Evolutionary conservation across 1,284 basidiomycete species (phyloP), one percentile per base, ranked within the genome.

Genomic region (Schizophyllum commune): DNA sequence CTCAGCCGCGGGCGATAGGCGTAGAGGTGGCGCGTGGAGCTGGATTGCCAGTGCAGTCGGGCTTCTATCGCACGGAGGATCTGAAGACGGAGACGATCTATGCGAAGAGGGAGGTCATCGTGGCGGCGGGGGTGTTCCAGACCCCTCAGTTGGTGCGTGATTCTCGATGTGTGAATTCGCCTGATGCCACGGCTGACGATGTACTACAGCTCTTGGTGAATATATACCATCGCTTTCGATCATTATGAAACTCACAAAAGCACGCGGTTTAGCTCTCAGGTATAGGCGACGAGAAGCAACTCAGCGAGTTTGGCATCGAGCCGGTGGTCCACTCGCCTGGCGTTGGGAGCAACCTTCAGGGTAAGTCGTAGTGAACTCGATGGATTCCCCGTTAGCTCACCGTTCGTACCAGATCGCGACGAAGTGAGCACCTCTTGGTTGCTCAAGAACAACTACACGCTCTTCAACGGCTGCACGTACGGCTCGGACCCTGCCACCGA

Each of bases 351-450:
- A 73, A 73, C 60, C 65, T 73, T n/a, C 71, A 72, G 69, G 72
- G 72, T 71, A 54, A 52, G 52, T 55, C 47, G 47, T n/a, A n/a
- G n/a, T n/a, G n/a, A n/a, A n/a, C n/a, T n/a, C n/a, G n/a, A n/a
- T n/a, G n/a, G n/a, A n/a, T n/a, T n/a, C n/a, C n/a, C n/a, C n/a
- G n/a, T n/a, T n/a, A n/a, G n/a, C n/a, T n/a, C n/a, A n/a, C n/a
- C n/a, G n/a, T n/a, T n/a, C n/a, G n/a, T n/a, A n/a, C n/a, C 34
- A 73, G 71, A 73, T 59, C 71, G 72, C 60, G 72, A 73, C 58
- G 72, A 73, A 62, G 64, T 73, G 51, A 32, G 66, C 9, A 63
- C 70, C 39, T 69, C 67, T 17, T 73, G 69, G 69, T 64, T 63
- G 21, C 65, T 73, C 64, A 69, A 67, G 34, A 52, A 68, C 22